phyloP scores from a whole-genome alignment of 2,329 filamentous ascomycete genomes.

The Rhexocercosporidium sp. region DNA sequence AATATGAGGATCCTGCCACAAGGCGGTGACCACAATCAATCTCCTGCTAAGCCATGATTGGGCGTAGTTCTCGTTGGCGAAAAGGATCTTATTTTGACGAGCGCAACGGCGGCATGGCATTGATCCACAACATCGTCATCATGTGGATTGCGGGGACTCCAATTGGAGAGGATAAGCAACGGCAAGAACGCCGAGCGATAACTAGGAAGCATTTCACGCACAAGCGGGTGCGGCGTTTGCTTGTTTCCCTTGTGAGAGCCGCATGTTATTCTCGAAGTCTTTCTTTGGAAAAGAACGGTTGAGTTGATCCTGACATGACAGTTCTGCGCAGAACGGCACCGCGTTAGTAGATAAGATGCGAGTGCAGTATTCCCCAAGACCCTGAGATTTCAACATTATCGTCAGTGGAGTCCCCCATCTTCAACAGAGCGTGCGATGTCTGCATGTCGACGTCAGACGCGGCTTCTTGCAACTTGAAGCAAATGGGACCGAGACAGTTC shows the following conservation, averaged over 20 bases:
- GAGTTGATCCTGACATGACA: slow-evolving; percentile 5
- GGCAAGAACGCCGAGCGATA: slow-evolving; percentile 16
- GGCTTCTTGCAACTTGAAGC: background rate
- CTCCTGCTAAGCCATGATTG: slow-evolving; percentile 16
- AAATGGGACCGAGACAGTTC: slow-evolving; percentile 25
- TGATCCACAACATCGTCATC: slow-evolving; percentile 26
- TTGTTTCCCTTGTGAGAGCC: slow-evolving; percentile 21
- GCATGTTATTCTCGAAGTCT: slow-evolving; percentile 12
- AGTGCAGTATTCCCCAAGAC: slow-evolving; percentile 2
- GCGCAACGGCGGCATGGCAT: slow-evolving; percentile 20
- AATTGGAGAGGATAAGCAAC: slow-evolving; percentile 26
- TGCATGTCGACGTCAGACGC: slow-evolving; percentile 21
- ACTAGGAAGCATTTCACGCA: slow-evolving; percentile 8
- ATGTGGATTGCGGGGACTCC: slow-evolving; percentile 25
- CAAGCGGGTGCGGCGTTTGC: slow-evolving; percentile 22
- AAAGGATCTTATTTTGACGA: slow-evolving; percentile 25
- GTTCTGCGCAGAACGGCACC: background rate
- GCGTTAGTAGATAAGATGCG: background rate
- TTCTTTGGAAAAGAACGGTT: background rate
- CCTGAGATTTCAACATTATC: slow-evolving; percentile 7
- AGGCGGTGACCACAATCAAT: slow-evolving; percentile 16
- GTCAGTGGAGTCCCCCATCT: slow-evolving; percentile 19
- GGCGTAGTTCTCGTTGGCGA: slow-evolving; percentile 6
- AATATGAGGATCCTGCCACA: slow-evolving; percentile 1
- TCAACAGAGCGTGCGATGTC: slow-evolving; percentile 6